Base-by-base conservation (phyloP, 495 filamentous ascomycete genomes). In the Podospora comata region DNA sequence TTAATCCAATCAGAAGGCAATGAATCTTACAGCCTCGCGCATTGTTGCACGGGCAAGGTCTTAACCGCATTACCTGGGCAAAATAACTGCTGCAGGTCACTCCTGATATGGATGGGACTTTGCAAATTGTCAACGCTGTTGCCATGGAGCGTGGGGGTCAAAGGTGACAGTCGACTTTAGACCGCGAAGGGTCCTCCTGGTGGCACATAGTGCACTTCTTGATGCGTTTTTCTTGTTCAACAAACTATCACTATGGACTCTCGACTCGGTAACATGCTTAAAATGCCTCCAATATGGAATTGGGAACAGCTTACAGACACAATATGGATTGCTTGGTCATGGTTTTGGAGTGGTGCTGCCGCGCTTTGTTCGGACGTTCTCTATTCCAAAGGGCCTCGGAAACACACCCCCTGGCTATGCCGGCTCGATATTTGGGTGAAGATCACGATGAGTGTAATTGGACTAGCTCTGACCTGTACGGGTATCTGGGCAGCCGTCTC, bases 381-480 rank as follows among this genome's bases (percentile, higher is more conserved):
- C 39, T 16, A 11, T 11, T 11, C 39, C 39, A 48, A 18, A 16
- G 15, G 39, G 11, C 39, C 39, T 11, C 39, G 9, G 39, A 16
- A 48, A 18, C 39, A 48, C 5, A 48, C 9, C 39, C 2, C 39
- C 15, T 48, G 39, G 39, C 3, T 48, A 2, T 13, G 64, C 3
- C 4, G 34, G 15, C 15, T 63, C 1, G 59, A 44, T 27, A 48
- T 66, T 26, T 23, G 39, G 44, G 39, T 66, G 0, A 61, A 66
- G 20, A 58, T 26, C 23, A 18, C 26, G 30, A 23, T 64, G 9
- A 63, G 58, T 13, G 19, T 61, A n/a, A 27, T 69, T 13, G 68
- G 58, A 20, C 66, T 70, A 15, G 34, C 62, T 32, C 44, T 70
- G 0, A 57, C 64, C 16, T 70, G 64, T 27, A 44, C 64, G 16